Evolutionary conservation across 1,139 yeast species (phyloP), one percentile per base, ranked within the genome.

Genomic region (Blastobotrys persicus): DNA sequence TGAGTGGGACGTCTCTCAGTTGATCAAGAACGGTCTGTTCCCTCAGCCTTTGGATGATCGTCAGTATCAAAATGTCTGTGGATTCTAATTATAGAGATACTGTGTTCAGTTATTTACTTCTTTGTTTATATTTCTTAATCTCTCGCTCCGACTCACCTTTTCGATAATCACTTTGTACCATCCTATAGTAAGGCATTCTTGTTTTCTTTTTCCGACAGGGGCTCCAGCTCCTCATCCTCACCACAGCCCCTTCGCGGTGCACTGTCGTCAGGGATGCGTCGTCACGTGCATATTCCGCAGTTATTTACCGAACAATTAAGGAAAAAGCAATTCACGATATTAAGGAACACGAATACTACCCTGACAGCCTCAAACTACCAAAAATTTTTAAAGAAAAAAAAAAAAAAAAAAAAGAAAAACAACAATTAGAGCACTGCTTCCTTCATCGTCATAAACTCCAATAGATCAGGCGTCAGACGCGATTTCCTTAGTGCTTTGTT

Each of bases 1-100:
- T 47, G 98, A 91, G 66, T 92, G 98, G 98, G 95, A 88, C 70
- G 75, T 86, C 67, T 72, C 75, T 52, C 73, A 74, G 54, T 77
- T 89, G 60, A 71, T 78, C 18, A 71, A 69, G 34, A 65, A 75
- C 51, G 86, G 81, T 20, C 64, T 88, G 47, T 84, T 91, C 77
- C 98, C 98, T 47, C 83, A 76, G 63, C 97, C 97, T 32, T 68
- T 88, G 50, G 67, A 70, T 52, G 77, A 73, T 57, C 79, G 95
- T 67, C 69, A 75, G 60, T 86, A 75, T 67, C 85, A 86, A 54
- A 79, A 81, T 72, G 91, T 81, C 68, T 86, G 94, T 71, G 73
- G 70, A 7, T 71, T 54, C 52, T 60, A 63, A 51, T 20, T 26
- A n/a, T n/a, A n/a, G n/a, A n/a, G n/a, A n/a, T n/a, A n/a, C n/a